Base-by-base conservation (phyloP, 257 asterid genomes). In the Primulina huaijiensis region DNA sequence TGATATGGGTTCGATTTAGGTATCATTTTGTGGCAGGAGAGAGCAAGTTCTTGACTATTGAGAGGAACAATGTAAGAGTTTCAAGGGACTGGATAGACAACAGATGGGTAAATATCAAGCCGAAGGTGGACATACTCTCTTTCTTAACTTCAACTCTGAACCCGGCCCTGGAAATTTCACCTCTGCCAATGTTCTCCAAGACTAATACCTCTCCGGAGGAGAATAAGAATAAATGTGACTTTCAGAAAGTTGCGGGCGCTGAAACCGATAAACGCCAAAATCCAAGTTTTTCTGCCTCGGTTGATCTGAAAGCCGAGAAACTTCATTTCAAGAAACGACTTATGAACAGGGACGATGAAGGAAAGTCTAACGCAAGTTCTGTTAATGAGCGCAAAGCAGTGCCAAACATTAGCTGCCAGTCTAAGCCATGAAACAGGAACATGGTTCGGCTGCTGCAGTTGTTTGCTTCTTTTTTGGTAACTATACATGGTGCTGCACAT, bases 11-110 rank as follows among this genome's bases (percentile, higher is more conserved):
- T 63, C 53, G 65, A 76, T 50, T 25, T 25, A 11, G 73, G 30
- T 37, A 38, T 60, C 27, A 46, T 30, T 66, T 20, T 38, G 14
- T 30, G 27, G 55, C 72, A 86, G 96, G 88, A 7, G 88, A 87
- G 73, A 78, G 77, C 76, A 75, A 46, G 76, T 69, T 72, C 14
- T 31, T 71, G 84, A 64, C 65, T 1, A 12, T 85, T 31, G 80
- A 65, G 67, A 83, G 73, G 78, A 81, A 75, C 55, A 65, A 82
- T 9, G 7, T 80, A 2, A 79, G 93, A 66, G 63, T 35, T 21
- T 90, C 97, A 2, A 84, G 79, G 71, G 97, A 90, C 34, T 88
- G 95, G 93, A 12, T 83, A 3, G 72, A 77, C 55, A 19, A 63
- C 59, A 71, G 75, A 75, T 90, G 97, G 95, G 71, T 75, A 12